Percentiles rank a stretch among this genome's conserved stretches.
phyloP scores from a whole-genome alignment of 176 grass and related monocot genomes.

The Thinopyrum elongatum region DNA sequence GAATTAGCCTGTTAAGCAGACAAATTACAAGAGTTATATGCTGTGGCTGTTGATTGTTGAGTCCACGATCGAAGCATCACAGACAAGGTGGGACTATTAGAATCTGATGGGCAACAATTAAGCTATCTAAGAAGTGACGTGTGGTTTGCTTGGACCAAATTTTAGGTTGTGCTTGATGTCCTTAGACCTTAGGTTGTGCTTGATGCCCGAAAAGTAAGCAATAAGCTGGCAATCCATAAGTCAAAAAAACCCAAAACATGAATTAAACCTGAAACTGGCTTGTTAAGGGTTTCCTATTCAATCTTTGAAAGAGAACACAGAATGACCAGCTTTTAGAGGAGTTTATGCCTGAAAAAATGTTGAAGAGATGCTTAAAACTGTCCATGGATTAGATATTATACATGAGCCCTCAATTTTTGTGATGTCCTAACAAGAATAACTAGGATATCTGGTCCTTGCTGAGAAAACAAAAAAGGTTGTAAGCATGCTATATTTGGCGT shows the following conservation, averaged over 20 bases:
- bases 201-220: neutral
- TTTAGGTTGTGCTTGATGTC: neutral
- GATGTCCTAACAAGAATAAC: neutral
- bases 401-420: neutral
- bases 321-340: neutral
- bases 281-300: neutral
- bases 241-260: neutral
- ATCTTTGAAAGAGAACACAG: neutral
- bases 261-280: neutral
- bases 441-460: constrained; percentile 18
- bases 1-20: constrained; percentile 46
- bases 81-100: neutral
- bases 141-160: neutral
- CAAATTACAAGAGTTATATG: constrained; percentile 27
- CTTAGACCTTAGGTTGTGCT: neutral
- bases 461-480: neutral
- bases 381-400: neutral
- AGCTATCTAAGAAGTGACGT: neutral
- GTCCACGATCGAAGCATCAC: neutral
- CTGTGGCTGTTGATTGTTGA: neutral
- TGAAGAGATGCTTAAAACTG: neutral
- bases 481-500: neutral
- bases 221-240: neutral
- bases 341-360: neutral
- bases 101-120: neutral